phyloP scores from a whole-genome alignment of 345 rosid genomes.

The Linum tenue region DNA sequence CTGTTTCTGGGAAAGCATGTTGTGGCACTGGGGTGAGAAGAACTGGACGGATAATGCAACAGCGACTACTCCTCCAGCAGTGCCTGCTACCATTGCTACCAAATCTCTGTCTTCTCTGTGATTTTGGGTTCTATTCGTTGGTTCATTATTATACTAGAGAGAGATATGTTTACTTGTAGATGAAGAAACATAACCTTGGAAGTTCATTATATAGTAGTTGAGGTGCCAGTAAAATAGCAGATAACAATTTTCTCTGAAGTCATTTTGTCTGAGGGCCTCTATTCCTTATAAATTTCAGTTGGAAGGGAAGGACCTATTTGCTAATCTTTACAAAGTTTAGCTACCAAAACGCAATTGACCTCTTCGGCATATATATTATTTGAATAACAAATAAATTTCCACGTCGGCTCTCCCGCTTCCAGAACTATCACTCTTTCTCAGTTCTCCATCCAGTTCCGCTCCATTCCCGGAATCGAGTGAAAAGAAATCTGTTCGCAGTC shows the following conservation, averaged over 20 bases:
- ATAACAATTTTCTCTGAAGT: not conserved
- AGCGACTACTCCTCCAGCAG: slow-evolving; percentile 19
- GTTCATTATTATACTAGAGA: slow-evolving; percentile 8
- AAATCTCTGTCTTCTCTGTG: slow-evolving; percentile 29
- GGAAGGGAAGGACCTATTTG: no score
- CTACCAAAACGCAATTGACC: not conserved
- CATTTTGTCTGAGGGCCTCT: not conserved
- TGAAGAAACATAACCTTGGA: not conserved
- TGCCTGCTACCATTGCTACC: slow-evolving; percentile 12
- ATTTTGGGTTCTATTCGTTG: slow-evolving; percentile 6
- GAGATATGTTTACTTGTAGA: slow-evolving; percentile 9
- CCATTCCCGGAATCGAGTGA: not conserved
- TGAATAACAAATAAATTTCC: not conserved
- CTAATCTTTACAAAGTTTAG: not conserved
- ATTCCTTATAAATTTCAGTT: no score
- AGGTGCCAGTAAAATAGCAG: not conserved
- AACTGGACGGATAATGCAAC: slow-evolving; percentile 56
- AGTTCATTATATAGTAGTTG: not conserved
- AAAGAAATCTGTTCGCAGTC: no score
- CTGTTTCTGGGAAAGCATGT: slow-evolving; percentile 85
- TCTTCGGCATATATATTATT: no score
- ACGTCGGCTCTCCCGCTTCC: not conserved
- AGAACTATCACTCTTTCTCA: not conserved
- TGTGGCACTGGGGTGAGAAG: slow-evolving; percentile 85
- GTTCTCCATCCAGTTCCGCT: not conserved